These are phyloP conservation scores for Argentina anserina DNA, from an alignment of 306 rosid genomes.

Conservation along the genomic window DNA sequence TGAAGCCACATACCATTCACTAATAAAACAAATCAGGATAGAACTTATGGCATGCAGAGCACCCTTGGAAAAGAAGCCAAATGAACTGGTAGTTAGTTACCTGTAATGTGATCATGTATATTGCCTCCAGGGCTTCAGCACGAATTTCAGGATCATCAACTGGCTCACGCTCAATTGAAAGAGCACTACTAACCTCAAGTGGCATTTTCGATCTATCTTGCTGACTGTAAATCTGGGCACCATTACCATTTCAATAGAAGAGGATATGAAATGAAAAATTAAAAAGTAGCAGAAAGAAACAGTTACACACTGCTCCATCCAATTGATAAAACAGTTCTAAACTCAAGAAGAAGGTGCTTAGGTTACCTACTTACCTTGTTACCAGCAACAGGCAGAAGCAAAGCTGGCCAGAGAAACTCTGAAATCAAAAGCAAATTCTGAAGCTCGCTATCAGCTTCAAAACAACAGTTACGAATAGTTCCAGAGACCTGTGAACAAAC, in stretches of 20 bases:
- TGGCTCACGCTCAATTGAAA: constrained; percentile 84
- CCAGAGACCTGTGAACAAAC: constrained; percentile 66
- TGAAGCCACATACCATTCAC: not conserved
- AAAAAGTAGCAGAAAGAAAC: not conserved
- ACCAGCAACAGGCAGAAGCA: constrained; percentile 94
- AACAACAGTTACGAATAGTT: constrained; percentile 90
- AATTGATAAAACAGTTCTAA: not conserved
- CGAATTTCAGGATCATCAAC: constrained; percentile 78
- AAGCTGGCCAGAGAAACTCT: constrained; percentile 97
- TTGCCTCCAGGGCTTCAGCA: constrained; percentile 76
- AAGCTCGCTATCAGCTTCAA: constrained; percentile 79
- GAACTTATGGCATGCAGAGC: not conserved
- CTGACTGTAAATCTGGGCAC: constrained; percentile 61
- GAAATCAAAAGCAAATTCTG: constrained; percentile 84
- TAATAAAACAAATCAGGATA: not conserved
- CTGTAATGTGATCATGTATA: constrained; percentile 80
- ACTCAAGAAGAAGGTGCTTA: not conserved
- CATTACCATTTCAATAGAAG: constrained; percentile 20
- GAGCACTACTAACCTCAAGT: constrained; percentile 81
- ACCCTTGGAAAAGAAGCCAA: too few relatives aligned
- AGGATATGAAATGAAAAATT: not conserved
- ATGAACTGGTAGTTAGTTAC: too few relatives aligned
- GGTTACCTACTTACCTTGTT: constrained; percentile 81
- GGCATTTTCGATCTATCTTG: constrained; percentile 88
- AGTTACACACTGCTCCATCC: not conserved